Conservation (phyloP, 805 yeast genomes). For the Metschnikowia picachoensis region DNA sequence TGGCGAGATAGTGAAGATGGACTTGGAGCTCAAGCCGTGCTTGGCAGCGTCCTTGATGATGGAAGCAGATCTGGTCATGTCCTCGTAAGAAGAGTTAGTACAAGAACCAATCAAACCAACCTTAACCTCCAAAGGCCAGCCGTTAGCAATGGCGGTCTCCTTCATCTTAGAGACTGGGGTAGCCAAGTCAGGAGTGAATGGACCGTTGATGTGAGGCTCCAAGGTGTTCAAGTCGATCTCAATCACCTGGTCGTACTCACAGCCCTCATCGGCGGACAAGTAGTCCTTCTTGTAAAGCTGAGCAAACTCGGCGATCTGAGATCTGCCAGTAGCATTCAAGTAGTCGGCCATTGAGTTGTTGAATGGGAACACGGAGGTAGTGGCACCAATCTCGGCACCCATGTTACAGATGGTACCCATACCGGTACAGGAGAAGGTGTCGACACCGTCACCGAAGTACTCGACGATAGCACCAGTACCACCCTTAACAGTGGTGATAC, state of each 20-base stretch:
- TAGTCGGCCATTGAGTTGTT: constrained; percentile 85
- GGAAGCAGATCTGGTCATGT: constrained; percentile 94
- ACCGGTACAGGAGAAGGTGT: constrained; percentile 92
- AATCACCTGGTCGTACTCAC: constrained; percentile 88
- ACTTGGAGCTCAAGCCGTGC: constrained; percentile 88
- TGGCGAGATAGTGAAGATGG: constrained; percentile 91
- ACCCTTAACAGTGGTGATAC: constrained; percentile 93
- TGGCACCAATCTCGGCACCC: constrained; percentile 99
- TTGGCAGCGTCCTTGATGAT: constrained; percentile 85
- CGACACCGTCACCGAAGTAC: constrained; percentile 94
- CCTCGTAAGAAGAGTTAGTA: constrained; percentile 98
- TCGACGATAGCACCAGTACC: constrained; percentile 97
- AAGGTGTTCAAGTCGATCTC: constrained; percentile 85
- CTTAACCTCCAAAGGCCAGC: constrained; percentile 89
- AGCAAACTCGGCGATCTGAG: constrained; percentile 80
- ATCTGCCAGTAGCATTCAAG: constrained; percentile 82
- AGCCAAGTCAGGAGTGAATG: constrained; percentile 96
- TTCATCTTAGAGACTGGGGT: constrained; percentile 89
- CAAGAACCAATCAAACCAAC: constrained; percentile 98
- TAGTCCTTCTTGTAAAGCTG: constrained; percentile 56
- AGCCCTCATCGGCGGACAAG: constrained; percentile 85
- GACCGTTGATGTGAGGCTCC: constrained; percentile 97
- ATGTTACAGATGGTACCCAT: constrained; percentile 99
- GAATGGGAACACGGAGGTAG: constrained; percentile 97
- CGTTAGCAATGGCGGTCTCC: constrained; percentile 76